Base-by-base conservation (phyloP, 1,284 basidiomycete species). In the Rhodotorula glutinis region DNA sequence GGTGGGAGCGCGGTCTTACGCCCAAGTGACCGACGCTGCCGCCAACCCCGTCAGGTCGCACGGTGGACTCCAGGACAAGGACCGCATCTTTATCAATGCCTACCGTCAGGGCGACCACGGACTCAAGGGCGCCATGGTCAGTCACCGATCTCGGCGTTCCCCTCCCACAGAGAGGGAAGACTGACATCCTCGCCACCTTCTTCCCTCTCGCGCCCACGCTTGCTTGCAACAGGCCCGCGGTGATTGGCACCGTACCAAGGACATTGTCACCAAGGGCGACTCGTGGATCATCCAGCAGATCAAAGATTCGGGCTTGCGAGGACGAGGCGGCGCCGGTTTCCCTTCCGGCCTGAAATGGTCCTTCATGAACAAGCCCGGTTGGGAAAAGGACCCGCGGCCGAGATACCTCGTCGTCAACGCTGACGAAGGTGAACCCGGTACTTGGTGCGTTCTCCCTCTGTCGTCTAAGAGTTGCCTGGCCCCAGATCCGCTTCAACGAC, bases 211-310 rank as follows among this genome's bases (percentile, higher is more conserved):
- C 25, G 51, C 41, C 40, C n/a, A 54, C 23, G 14, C 41, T 9
- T 9, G 17, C 41, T 43, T n/a, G n/a, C n/a, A 17, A 43, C 75
- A 94, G 88, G 84, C 88, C 57, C 88, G 95, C 60, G 95, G 95
- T 53, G 94, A 98, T 82, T 98, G 95, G 96, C 94, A 98, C 80
- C 85, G 86, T 72, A 98, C 95, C 69, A 97, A 97, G 80, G 95
- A 97, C 70, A 96, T 98, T 75, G 73, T 98, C 54, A 82, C 88
- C 64, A 98, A 97, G 79, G 94, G 95, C 65, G 92, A 98, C 81
- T 85, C 87, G n/a, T 98, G 91, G 91, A 92, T 98, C 76, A 98
- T 98, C 72, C 88, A 95, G 78, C 74, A 76, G 67, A 71, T 98
- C 78, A 98, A 98, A 80, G 92, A 92, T 76, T 97, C 93, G 21